phyloP scores from a whole-genome alignment of 1,284 basidiomycete genomes.

The Marasmius oreades region DNA sequence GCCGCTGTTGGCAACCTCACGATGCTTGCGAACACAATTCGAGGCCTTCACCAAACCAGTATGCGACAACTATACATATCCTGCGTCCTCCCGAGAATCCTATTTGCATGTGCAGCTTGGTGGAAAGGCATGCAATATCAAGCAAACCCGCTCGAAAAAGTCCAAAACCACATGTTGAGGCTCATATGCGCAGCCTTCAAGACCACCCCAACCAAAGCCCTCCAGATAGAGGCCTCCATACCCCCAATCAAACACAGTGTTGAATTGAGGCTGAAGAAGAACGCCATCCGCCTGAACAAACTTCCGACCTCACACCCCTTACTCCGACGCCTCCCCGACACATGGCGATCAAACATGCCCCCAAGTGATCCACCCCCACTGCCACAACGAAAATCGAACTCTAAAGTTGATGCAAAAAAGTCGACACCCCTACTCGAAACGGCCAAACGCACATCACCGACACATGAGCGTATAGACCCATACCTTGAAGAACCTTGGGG shows the following conservation, averaged over 20 bases:
- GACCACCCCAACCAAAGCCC: constrained; percentile 26
- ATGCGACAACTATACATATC: constrained; percentile 26
- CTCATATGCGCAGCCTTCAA: constrained; percentile 30
- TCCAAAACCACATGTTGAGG: constrained; percentile 25
- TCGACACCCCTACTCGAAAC: constrained; percentile 1
- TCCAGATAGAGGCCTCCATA: constrained; percentile 29
- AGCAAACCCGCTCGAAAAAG: constrained; percentile 19
- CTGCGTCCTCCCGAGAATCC: constrained; percentile 28
- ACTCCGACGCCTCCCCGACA: constrained; percentile 18
- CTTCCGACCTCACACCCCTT: constrained; percentile 18
- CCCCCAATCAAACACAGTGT: too few relatives aligned
- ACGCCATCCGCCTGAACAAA: constrained; percentile 19
- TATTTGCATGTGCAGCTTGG: constrained; percentile 29
- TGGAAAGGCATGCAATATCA: constrained; percentile 24
- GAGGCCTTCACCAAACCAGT: too few relatives aligned
- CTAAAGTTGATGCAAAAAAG: neutral
- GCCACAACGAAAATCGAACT: neutral
- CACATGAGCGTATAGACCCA: neutral
- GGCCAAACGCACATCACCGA: neutral
- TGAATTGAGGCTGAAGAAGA: constrained; percentile 12
- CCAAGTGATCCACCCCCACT: neutral
- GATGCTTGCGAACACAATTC: constrained; percentile 34
- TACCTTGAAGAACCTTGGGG: neutral
- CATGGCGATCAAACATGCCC: constrained; percentile 6
- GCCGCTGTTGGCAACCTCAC: constrained; percentile 23